Evolutionary conservation across 2,329 filamentous ascomycete species (phyloP), one percentile per base, ranked within the genome.

Genomic region (Fusarium chlamydosporum): DNA sequence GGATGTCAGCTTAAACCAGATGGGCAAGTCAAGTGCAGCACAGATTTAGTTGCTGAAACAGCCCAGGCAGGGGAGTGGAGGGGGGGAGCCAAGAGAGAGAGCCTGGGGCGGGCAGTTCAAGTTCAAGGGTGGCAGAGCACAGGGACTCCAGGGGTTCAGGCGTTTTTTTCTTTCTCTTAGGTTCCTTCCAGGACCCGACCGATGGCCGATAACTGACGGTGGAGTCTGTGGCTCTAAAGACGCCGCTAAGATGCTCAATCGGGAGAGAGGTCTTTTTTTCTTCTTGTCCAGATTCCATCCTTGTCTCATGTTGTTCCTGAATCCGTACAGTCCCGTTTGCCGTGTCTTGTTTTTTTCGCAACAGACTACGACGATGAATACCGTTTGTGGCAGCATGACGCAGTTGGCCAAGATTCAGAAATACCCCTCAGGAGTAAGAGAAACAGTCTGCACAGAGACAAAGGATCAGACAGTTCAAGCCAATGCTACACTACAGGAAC

Each of bases 1-100:
- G 46, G 56, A 70, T 70, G 67, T 64, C 66, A 67, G 67, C 61
- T 64, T 64, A 42, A 29, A 61, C 46, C 43, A 51, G 53, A 43
- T 35, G 34, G 46, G 23, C 46, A 50, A 50, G 46, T 50, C 46
- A 37, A 50, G 46, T 23, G 23, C 23, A 23, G 23, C 23, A 23
- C 23, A 23, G 23, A 23, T 23, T 23, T 23, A 23, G 23, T 23
- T 50, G 48, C 64, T 70, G 67, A 69, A 69, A 69, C 67, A 67
- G 61, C 31, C 31, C 61, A 50, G 40, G 48, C 56, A 66, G 38
- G 66, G 66, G 40, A 23, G 23, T 23, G 23, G 23, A 23, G 23
- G 23, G 23, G 23, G 23, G 23, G 31, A 35, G 33, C 15, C 13
- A 12, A 27, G 18, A 67, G 62, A 67, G 62, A 67, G 31, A 54